Conservation (phyloP, 306 rosid genomes). For the Urtica urens region DNA sequence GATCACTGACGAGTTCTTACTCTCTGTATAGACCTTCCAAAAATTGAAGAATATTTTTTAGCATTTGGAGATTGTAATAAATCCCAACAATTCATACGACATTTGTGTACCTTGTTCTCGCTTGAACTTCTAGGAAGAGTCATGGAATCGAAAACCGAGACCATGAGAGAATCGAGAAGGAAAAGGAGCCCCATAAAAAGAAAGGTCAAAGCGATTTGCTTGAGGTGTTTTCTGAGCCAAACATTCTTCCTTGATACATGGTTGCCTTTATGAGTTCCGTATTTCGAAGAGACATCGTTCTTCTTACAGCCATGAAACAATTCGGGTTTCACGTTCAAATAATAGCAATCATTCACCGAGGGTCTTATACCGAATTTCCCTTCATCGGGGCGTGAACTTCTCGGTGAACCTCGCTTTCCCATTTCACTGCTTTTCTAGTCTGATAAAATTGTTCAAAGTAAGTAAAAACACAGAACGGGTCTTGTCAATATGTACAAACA, state of each 20-base stretch:
- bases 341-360: slow-evolving; percentile 36
- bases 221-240: slow-evolving; percentile 55
- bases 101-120: slow-evolving; percentile 10
- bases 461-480: slow-evolving; percentile 8
- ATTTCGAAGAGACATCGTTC: slow-evolving; percentile 43
- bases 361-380: slow-evolving; percentile 42
- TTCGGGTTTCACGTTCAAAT: slow-evolving; percentile 40
- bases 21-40: slow-evolving; percentile 16
- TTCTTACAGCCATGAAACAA: slow-evolving; percentile 40
- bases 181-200: slow-evolving; percentile 53
- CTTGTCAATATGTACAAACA: neutral
- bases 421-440: slow-evolving; percentile 35
- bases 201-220: slow-evolving; percentile 40
- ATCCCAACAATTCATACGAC: neutral
- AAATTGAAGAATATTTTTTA: too few species aligned
- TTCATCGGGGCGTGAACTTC: slow-evolving; percentile 28
- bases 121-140: slow-evolving; percentile 34
- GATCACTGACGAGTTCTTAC: slow-evolving; percentile 33
- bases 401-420: slow-evolving; percentile 42
- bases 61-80: neutral
- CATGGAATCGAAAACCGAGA: slow-evolving; percentile 45
- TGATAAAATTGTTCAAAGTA: slow-evolving; percentile 11
- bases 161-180: slow-evolving; percentile 61
- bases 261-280: slow-evolving; percentile 38
- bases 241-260: slow-evolving; percentile 39